Percentiles rank a stretch among this genome's conserved stretches.
phyloP scores from a whole-genome alignment of 352 stramenopile genomes.

The Globisporangium ultimum region DNA sequence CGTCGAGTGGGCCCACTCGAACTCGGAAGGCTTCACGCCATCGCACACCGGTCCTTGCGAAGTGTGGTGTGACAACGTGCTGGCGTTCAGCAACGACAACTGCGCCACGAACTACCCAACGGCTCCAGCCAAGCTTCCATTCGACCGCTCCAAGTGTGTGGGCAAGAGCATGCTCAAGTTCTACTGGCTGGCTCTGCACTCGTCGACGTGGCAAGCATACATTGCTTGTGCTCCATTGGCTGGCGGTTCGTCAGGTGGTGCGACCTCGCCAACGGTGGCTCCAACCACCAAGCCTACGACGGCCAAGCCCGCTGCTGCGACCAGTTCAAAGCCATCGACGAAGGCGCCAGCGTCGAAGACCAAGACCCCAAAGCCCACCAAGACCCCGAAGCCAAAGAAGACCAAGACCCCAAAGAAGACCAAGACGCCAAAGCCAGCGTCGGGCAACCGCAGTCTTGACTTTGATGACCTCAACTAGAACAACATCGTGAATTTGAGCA shows the following conservation, averaged over 20 bases:
- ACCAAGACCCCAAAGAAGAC: neutral
- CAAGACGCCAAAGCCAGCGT: neutral
- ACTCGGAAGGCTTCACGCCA: conserved; percentile 19
- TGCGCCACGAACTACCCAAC: conserved; percentile 33
- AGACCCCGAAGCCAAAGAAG: conserved; percentile 3
- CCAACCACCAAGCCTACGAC: too few relatives aligned
- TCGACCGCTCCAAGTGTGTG: conserved; percentile 39
- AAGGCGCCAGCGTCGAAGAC: conserved; percentile 5
- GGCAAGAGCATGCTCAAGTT: conserved; percentile 30
- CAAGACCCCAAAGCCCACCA: conserved; percentile 7
- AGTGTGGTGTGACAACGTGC: conserved; percentile 44
- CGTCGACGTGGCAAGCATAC: conserved; percentile 27
- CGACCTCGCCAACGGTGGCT: neutral
- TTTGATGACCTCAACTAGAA: too few relatives aligned
- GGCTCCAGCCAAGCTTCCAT: conserved; percentile 31
- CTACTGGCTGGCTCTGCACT: conserved; percentile 40
- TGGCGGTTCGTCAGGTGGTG: conserved; percentile 17
- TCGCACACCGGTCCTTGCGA: conserved; percentile 48
- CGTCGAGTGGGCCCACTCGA: conserved; percentile 37
- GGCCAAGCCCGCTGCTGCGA: conserved; percentile 21
- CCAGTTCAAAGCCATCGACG: conserved; percentile 5
- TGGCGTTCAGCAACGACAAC: conserved; percentile 46
- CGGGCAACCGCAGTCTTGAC: too few relatives aligned
- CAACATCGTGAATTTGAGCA: too few relatives aligned
- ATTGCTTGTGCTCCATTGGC: conserved; percentile 29